Base-by-base conservation (phyloP, 305 asterid species). In the Euphrasia arctica region DNA sequence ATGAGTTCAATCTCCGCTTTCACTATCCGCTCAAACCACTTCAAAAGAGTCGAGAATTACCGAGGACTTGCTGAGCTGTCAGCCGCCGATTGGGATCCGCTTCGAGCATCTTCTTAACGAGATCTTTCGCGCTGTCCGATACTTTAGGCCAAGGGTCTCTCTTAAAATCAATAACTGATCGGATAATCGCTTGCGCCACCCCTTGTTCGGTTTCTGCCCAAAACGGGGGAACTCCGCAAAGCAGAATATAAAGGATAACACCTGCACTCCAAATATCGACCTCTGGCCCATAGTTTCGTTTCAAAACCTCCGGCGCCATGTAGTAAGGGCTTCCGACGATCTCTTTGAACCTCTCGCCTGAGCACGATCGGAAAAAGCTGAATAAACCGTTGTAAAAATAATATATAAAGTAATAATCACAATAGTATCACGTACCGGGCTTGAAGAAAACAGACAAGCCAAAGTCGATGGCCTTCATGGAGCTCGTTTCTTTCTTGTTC, bases 61-160 rank as follows among this genome's bases (percentile, higher is more conserved):
- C 95, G 22, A 87, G 92, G 69, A 87, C 95, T 84, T 90, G 87
- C 36, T 71, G 85, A 60, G 95, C 97, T 41, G 95, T 79, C 62
- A 85, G 86, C 39, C 95, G 86, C 42, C 55, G 78, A 62, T 54
- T 79, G 36, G 95, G 88, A 72, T 87, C 89, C 3, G 87, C 89
- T 65, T 90, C 82, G 42, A 89, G 95, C 97, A 90, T 90, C 74
- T 83, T 90, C 90, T 79, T 90, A n/a, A 90, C 91, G 15, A 90
- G 97, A 74, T 90, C 95, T 72, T 90, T 90, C n/a, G 97, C 97
- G 70, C 64, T 80, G 67, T 82, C 87, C 0, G 97, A 90, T 60
- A 90, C 89, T 72, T 81, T 82, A 52, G 95, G 97, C 95, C 95
- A 87, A 41, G 95, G 95, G 74, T 85, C 95, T 70, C 95, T 81